Base-by-base conservation (phyloP, 1,284 basidiomycete species). In the Sporisorium scitamineum region DNA sequence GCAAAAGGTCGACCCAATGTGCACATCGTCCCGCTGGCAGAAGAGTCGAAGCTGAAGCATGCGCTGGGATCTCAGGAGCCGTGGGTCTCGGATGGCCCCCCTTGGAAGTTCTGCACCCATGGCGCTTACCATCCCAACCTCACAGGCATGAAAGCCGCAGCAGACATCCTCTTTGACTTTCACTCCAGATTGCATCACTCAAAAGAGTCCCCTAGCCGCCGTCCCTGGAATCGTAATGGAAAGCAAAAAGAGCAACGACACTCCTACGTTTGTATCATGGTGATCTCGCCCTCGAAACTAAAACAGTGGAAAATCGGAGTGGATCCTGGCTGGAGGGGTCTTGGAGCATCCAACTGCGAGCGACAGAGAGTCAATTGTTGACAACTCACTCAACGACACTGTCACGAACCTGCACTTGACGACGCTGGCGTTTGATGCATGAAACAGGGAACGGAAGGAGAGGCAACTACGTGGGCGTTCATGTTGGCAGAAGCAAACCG, bases 111-210 rank as follows among this genome's bases (percentile, higher is more conserved):
- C 31, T 56, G 37, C 54, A 51, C 47, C 7, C 22, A 42, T 16
- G 54, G 54, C 16, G 62, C 68, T 3, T 70, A 57, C 37, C 69
- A 71, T 13, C 69, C 69, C 14, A 71, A 66, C 29, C 31, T 34
- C 9, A 45, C 1, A 8, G 69, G 69, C 8, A 71, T 71, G 59
- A 10, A 58, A n/a, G 42, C 50, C 6, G 69, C 69, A n/a, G 54
- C 62, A 9, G 50, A 61, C 16, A 32, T 56, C 13, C 44, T 71
- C 22, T 65, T 45, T 42, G 34, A 48, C 20, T 55, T 59, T 13
- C 65, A 68, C 58, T 20, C 24, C 16, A 22, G 6, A 13, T 13
- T 34, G 6, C n/a, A 44, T 45, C 11, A 2, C 41, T 22, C 54
- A 3, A 42, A 55, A 31, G 41, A 51, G 6, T n/a, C n/a, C n/a